These are phyloP conservation scores for Cladosporium oxysporum DNA, from an alignment of 2,329 filamentous ascomycete genomes.

Conservation along the genomic window DNA sequence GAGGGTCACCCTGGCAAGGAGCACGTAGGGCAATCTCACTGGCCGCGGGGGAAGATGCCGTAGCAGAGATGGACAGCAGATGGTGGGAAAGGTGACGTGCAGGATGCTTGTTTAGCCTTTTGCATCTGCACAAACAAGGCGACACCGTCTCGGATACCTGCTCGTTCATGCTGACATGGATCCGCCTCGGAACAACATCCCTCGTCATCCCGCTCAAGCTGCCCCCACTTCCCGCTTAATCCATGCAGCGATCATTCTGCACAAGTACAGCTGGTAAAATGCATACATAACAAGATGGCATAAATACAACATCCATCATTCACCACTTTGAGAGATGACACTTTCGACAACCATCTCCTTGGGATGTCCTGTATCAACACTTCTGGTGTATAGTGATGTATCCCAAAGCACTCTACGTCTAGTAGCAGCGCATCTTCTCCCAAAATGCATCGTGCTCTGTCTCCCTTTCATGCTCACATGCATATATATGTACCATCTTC, in stretches of 20 bases:
- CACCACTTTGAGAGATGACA: no score
- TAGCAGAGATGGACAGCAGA: no score
- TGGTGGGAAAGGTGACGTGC: neutral
- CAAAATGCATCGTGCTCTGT: no score
- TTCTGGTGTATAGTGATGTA: neutral
- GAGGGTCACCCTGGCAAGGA: neutral
- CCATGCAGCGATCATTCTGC: slow-evolving; percentile 6
- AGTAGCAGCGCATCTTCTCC: no score
- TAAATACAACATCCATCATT: no score
- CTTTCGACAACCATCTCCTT: no score
- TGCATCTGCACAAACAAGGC: neutral
- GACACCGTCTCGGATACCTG: neutral
- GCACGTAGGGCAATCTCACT: neutral
- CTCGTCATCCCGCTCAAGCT: neutral
- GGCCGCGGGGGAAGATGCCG: neutral
- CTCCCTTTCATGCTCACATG: neutral
- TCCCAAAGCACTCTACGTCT: neutral
- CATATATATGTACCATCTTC: neutral
- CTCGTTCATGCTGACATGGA: neutral
- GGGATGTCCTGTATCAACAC: no score
- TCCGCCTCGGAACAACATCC: neutral
- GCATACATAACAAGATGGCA: no score
- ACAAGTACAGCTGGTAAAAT: neutral
- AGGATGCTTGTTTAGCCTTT: neutral
- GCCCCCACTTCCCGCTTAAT: neutral